These are phyloP conservation scores for Mortierella antarctica DNA, from an alignment of 192 early-diverging fungal genomes.

Conservation along the genomic window DNA sequence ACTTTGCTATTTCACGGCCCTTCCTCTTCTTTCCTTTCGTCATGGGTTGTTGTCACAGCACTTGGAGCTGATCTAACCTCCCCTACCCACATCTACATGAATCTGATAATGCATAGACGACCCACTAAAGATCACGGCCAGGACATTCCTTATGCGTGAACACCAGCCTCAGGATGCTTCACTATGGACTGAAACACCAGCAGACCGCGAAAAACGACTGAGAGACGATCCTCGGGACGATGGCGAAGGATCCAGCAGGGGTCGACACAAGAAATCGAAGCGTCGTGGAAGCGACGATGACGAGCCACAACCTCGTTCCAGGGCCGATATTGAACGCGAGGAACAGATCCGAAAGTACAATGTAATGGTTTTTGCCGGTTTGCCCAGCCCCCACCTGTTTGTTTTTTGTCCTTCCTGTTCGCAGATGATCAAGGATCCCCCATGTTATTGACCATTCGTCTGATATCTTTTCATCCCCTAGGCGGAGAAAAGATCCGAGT, in stretches of 20 bases:
- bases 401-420: background rate
- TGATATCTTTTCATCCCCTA: constrained; percentile 6
- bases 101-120: constrained; percentile 19
- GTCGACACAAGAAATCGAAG: constrained; percentile 24
- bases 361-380: constrained; percentile 16
- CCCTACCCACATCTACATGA: background rate
- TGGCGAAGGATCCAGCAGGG: constrained; percentile 2
- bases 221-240: constrained; percentile 37
- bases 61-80: too few species aligned
- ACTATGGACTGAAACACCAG: constrained; percentile 69
- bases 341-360: constrained; percentile 45
- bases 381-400: background rate
- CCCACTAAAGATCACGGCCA: constrained; percentile 47
- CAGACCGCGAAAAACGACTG: constrained; percentile 56
- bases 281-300: constrained; percentile 33
- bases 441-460: background rate
- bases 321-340: constrained; percentile 34
- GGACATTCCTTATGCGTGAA: constrained; percentile 60
- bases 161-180: constrained; percentile 57
- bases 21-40: background rate
- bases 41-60: too few species aligned
- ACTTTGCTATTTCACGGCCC: background rate
- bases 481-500: constrained; percentile 54
- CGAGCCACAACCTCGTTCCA: background rate
- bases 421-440: background rate